phyloP scores from a whole-genome alignment of 202 grass and related monocot species.

The Schoenoplectus tabernaemontani region DNA sequence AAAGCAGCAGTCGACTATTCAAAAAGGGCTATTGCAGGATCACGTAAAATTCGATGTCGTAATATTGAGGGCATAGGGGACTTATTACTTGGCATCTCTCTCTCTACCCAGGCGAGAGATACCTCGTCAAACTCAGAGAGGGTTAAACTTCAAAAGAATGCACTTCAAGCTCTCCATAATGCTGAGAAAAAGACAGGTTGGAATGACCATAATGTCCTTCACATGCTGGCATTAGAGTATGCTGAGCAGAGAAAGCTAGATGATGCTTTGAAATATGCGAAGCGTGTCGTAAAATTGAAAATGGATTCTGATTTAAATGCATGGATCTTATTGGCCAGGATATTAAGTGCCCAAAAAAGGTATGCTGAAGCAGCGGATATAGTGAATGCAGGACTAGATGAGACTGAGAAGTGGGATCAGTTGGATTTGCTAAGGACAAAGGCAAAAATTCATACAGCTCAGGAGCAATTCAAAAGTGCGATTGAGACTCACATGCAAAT shows the following conservation, averaged over 20 bases:
- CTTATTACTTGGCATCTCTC: slow-evolving; percentile 49
- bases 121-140: slow-evolving; percentile 61
- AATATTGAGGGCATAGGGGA: slow-evolving; percentile 48
- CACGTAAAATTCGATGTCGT: slow-evolving; percentile 21
- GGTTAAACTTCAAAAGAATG: slow-evolving; percentile 57
- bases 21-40: slow-evolving; percentile 44
- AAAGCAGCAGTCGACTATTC: slow-evolving; percentile 62
- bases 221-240: slow-evolving; percentile 70
- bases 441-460: slow-evolving; percentile 80
- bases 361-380: slow-evolving; percentile 59
- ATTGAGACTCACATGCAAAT: slow-evolving; percentile 73
- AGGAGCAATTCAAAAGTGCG: slow-evolving; percentile 51
- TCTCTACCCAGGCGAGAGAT: slow-evolving; percentile 75
- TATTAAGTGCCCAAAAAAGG: slow-evolving; percentile 74
- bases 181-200: slow-evolving; percentile 52
- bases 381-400: slow-evolving; percentile 73
- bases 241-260: slow-evolving; percentile 95
- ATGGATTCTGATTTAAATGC: slow-evolving; percentile 57
- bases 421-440: slow-evolving; percentile 57
- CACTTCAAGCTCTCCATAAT: slow-evolving; percentile 48
- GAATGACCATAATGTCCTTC: slow-evolving; percentile 53
- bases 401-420: slow-evolving; percentile 80
- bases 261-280: slow-evolving; percentile 62
- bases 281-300: slow-evolving; percentile 71
- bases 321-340: slow-evolving; percentile 92